Conservation (phyloP, 1,284 basidiomycete genomes). For the Sporisorium reilianum region DNA sequence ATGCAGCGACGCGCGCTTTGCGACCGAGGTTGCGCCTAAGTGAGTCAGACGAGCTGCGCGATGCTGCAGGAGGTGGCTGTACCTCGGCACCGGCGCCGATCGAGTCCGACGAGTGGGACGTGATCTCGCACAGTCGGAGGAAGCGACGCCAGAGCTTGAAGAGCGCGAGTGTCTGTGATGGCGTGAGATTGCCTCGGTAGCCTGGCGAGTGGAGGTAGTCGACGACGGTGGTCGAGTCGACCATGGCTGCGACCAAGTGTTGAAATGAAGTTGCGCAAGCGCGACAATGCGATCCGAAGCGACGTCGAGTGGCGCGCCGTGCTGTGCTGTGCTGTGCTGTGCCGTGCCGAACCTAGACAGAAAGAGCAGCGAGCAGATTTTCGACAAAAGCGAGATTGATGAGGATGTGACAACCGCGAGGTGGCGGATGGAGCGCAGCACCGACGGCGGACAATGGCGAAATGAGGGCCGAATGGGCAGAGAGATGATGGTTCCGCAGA, state of each 20-base stretch:
- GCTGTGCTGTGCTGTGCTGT: not conserved
- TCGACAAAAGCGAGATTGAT: not conserved
- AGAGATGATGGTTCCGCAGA: not conserved
- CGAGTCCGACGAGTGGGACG: slow-evolving; percentile 42
- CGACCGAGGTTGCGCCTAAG: slow-evolving; percentile 23
- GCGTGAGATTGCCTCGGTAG: slow-evolving; percentile 54
- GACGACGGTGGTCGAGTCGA: slow-evolving; percentile 32
- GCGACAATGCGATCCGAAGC: not conserved
- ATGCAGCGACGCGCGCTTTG: slow-evolving; percentile 21
- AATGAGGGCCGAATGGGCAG: not conserved
- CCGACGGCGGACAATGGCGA: not conserved
- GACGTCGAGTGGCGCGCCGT: not conserved
- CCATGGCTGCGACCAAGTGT: slow-evolving; percentile 16
- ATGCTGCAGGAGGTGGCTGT: slow-evolving; percentile 17
- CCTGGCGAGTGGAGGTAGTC: slow-evolving; percentile 52
- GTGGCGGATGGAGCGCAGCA: not conserved
- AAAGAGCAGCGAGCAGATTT: not conserved
- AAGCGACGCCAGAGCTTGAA: slow-evolving; percentile 64
- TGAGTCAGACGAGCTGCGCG: slow-evolving; percentile 33
- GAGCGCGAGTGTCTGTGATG: slow-evolving; percentile 56
- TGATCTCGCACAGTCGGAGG: slow-evolving; percentile 57
- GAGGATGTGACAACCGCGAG: not conserved
- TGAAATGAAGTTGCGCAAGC: not conserved
- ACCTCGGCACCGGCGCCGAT: slow-evolving; percentile 26
- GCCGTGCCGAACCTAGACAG: not conserved